phyloP scores from a whole-genome alignment of 345 rosid species.

The Lepidium aucheri region DNA sequence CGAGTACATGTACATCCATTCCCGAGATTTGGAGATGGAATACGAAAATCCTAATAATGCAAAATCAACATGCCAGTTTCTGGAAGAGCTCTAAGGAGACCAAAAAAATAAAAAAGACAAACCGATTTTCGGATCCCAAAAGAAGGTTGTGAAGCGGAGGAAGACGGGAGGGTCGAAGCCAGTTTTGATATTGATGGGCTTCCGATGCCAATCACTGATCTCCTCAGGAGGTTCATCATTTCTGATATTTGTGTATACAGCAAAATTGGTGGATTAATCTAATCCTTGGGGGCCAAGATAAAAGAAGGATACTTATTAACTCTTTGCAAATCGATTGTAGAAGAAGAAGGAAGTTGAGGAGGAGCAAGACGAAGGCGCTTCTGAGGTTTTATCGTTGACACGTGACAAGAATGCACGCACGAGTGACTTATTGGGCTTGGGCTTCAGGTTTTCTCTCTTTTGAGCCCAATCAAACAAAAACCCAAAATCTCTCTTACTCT shows the following conservation, averaged over 20 bases:
- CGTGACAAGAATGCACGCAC: conserved; percentile 17
- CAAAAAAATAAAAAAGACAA: background rate
- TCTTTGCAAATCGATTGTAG: background rate
- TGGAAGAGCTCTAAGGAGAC: background rate
- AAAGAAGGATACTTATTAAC: background rate
- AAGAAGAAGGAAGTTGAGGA: background rate
- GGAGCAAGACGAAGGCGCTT: conserved; percentile 3
- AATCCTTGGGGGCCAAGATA: background rate
- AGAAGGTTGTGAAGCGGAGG: conserved; percentile 16
- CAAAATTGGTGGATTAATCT: background rate
- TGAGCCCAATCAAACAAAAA: background rate
- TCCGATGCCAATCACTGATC: conserved; percentile 20
- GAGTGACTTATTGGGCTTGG: background rate
- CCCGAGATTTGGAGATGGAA: background rate
- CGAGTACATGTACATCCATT: no score
- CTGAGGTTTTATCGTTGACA: conserved; percentile 19
- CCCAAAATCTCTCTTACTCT: background rate
- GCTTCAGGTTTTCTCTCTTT: no score
- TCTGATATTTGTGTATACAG: background rate
- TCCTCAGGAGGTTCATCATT: conserved; percentile 28
- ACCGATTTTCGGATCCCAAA: conserved; percentile 18
- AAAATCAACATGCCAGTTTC: background rate
- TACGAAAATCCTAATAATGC: no score
- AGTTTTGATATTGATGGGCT: conserved; percentile 6
- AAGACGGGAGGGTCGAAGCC: conserved; percentile 9